phyloP scores from a whole-genome alignment of 1,284 basidiomycete species.

The Moesziomyces antarcticus region DNA sequence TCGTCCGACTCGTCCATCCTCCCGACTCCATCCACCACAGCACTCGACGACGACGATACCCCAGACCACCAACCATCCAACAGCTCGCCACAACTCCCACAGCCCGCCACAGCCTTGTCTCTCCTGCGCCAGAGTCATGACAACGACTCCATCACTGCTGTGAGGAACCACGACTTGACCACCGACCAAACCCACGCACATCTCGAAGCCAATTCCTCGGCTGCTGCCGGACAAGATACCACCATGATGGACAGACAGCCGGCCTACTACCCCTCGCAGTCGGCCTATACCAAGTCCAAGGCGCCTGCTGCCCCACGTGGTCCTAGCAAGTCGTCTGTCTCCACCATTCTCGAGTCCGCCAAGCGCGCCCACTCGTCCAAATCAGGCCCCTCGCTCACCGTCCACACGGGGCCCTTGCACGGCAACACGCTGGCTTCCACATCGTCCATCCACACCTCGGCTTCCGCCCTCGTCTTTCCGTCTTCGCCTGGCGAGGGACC shows the following conservation, averaged over 20 bases:
- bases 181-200: no score
- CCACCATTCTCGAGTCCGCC: conserved; percentile 44
- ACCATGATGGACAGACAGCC: conserved; percentile 22
- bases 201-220: neutral
- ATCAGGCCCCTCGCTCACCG: neutral
- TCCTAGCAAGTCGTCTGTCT: conserved; percentile 25
- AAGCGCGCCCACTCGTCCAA: conserved; percentile 18
- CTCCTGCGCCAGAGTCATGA: conserved; percentile 17
- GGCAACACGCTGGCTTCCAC: conserved; percentile 29
- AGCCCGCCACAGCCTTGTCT: no score
- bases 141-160: conserved; percentile 32
- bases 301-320: conserved; percentile 11
- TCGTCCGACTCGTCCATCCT: neutral
- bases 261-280: conserved; percentile 18
- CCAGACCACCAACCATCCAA: no score
- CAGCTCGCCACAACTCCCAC: no score
- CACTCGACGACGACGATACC: no score
- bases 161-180: conserved; percentile 28
- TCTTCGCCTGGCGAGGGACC: conserved; percentile 19
- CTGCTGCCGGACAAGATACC: neutral
- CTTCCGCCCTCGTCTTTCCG: conserved; percentile 6
- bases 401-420: conserved; percentile 12
- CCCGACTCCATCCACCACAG: no score
- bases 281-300: conserved; percentile 3
- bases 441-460: conserved; percentile 5